Percentiles rank a stretch among this genome's conserved stretches.
phyloP scores from a whole-genome alignment of 2,329 filamentous ascomycete species.

The Ophiocordyceps camponoti-rufipedis region DNA sequence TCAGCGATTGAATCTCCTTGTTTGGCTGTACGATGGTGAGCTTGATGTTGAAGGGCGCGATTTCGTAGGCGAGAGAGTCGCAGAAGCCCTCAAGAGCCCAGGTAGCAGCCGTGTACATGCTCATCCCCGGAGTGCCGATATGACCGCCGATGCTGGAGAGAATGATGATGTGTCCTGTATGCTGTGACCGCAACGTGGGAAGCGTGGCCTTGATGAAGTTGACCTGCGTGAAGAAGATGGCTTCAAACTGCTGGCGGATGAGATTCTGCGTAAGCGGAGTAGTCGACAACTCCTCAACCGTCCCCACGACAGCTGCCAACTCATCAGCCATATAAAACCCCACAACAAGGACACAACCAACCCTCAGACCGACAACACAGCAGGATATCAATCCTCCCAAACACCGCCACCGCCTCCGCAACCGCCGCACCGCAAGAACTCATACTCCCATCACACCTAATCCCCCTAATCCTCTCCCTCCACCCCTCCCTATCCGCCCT shows the following conservation, averaged over 20 bases:
- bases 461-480: conserved; percentile 56
- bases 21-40: conserved; percentile 91
- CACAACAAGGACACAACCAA: conserved; percentile 11
- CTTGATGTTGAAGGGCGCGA: conserved; percentile 92
- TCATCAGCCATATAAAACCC: too few relatives aligned
- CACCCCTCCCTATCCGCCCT: conserved; percentile 55
- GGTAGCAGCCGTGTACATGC: conserved; percentile 79
- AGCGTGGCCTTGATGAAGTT: conserved; percentile 87
- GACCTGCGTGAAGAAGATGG: conserved; percentile 86
- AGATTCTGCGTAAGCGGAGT: conserved; percentile 56
- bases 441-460: conserved; percentile 45
- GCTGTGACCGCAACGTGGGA: conserved; percentile 60
- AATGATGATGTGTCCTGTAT: conserved; percentile 77
- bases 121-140: conserved; percentile 78
- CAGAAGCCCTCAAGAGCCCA: conserved; percentile 95
- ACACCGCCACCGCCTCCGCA: conserved; percentile 68
- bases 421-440: conserved; percentile 69
- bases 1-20: conserved; percentile 77
- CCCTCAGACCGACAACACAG: conserved; percentile 80
- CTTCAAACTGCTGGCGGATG: conserved; percentile 81
- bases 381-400: conserved; percentile 77
- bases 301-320: conserved; percentile 57
- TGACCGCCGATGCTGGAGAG: conserved; percentile 83
- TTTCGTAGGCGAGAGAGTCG: conserved; percentile 87
- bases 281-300: conserved; percentile 75